Base-by-base conservation (phyloP, 2,329 filamentous ascomycete genomes). In the Truncatella angustata region DNA sequence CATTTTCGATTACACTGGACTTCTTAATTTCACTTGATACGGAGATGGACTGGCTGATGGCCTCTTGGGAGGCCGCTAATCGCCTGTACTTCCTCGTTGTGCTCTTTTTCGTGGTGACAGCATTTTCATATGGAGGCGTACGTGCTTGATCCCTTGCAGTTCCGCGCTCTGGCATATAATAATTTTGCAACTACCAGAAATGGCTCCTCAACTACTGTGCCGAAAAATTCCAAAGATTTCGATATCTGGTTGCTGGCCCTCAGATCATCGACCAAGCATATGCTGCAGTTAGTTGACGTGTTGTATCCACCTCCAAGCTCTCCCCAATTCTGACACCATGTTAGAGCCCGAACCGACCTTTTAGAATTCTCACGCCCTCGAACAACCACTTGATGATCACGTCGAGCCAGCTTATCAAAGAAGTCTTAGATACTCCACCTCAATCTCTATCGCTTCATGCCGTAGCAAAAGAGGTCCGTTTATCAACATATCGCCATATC, bases 381-480 rank as follows among this genome's bases (percentile, higher is more conserved):
- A 50, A 50, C 30, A 32, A 30, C 12, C 47, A 50, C 24, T 30
- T 50, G 20, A 16, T 50, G 34, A 16, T 50, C 34, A 50, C 47
- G 5, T 30, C 47, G 9, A 32, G 16, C 35, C 16, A 42, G 36
- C 36, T 40, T 1, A 50, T 50, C 10, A 50, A 42, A 14, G 35
- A 40, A 20, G 23, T 50, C 11, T 18, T 30, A n/a, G 47, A 50
- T 28, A 34, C 35, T 21, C 18, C 47, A 10, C 18, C 47, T 34
- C 23, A 30, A 20, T 18, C 4, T 4, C 36, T 50, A 9, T 50
- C 47, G 5, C 47, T 50, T 18, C 47, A 50, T 23, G 36, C 47
- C 3, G 47, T 50, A 10, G 47, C 47, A 2, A 50, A 50, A n/a
- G 47, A 50, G 46, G 46, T 49, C 18, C 12, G 46, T 35, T 30